Conservation (phyloP, 257 asterid species). For the Apocynum venetum region DNA sequence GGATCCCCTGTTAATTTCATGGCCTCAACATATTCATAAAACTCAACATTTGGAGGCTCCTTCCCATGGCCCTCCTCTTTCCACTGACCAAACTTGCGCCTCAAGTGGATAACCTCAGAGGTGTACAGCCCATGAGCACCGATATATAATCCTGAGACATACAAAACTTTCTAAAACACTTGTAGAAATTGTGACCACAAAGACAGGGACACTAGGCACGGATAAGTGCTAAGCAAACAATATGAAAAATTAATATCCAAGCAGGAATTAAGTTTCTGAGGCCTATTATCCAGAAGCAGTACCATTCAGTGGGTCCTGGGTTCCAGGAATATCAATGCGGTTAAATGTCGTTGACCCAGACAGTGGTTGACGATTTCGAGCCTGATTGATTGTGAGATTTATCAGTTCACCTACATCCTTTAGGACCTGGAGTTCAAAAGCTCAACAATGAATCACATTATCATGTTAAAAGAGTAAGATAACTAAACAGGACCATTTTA, state of each 20-base stretch:
- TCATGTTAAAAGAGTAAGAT: background rate
- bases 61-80: slow-evolving; percentile 63
- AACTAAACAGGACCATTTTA: background rate
- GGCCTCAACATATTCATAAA: slow-evolving; percentile 95
- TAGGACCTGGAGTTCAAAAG: slow-evolving; percentile 57
- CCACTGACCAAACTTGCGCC: slow-evolving; percentile 93
- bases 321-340: slow-evolving; percentile 65
- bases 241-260: background rate
- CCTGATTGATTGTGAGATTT: slow-evolving; percentile 64
- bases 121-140: slow-evolving; percentile 86
- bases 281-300: slow-evolving; percentile 16
- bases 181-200: slow-evolving; percentile 8
- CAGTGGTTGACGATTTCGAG: slow-evolving; percentile 77
- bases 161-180: slow-evolving; percentile 14
- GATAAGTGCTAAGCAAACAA: background rate
- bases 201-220: slow-evolving; percentile 5
- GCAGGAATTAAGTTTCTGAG: background rate
- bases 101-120: slow-evolving; percentile 85
- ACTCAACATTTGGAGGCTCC: slow-evolving; percentile 63
- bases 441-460: slow-evolving; percentile 18
- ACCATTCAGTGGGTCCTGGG: slow-evolving; percentile 85
- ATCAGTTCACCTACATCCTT: slow-evolving; percentile 77
- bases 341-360: slow-evolving; percentile 85
- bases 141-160: slow-evolving; percentile 69
- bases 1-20: slow-evolving; percentile 90